Evolutionary conservation across 1,284 basidiomycete genomes (phyloP), one percentile per base, ranked within the genome.

Genomic region (Pyrrhoderma noxium): DNA sequence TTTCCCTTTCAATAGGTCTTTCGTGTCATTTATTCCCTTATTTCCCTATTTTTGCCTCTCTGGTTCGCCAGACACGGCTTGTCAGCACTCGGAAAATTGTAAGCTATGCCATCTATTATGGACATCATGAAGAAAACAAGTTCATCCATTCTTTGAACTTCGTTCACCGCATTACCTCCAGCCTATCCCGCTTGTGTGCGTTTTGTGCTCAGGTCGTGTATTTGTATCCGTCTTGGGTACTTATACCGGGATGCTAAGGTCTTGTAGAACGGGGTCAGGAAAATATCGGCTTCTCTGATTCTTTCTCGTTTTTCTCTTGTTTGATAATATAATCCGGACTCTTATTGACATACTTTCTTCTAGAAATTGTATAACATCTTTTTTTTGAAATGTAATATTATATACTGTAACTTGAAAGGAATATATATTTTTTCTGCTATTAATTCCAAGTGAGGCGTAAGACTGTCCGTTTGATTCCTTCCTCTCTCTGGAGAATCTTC

Each of bases 81-180:
- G n/a, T n/a, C n/a, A n/a, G n/a, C n/a, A 23, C 37, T 23, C 13
- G 39, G 48, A 47, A 58, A 61, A 62, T 67, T 51, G 62, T 64
- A 55, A 52, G 27, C 27, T 31, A 31, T 46, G 39, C 35, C 37
- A 23, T 51, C 45, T 31, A 11, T 31, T 11, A 11, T 31, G 11
- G 27, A 31, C 27, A 5, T 9, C 39, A 65, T 62, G 71, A 77
- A 68, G 80, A 84, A 83, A 83, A 72, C 65, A 78, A 85, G 82
- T 85, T 85, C 75, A 85, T 85, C 82, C 82, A 85, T 85, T 85
- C 82, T 72, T 85, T 84, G 82, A 85, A 68, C 70, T 69, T 69
- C 63, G 65, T 61, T 59, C 56, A 53, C 59, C 58, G 64, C 64
- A 56, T 55, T 56, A 56, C 57, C 62, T 66, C 67, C 68, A 62